Conservation (phyloP, 2,329 filamentous ascomycete species). For the Geosmithia putterillii region DNA sequence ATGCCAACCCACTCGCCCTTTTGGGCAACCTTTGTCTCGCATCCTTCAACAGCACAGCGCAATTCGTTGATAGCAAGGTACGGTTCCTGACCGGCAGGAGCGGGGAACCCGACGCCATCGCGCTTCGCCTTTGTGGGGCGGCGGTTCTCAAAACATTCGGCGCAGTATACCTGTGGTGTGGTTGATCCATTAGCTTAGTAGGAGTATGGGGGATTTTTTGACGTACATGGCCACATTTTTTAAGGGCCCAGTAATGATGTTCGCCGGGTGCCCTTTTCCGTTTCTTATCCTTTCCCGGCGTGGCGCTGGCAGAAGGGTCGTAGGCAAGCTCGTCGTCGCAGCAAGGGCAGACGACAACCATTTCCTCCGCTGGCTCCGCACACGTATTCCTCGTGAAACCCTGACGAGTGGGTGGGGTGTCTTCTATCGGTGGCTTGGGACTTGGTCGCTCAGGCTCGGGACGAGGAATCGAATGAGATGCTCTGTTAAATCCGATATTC, state of each 20-base stretch:
- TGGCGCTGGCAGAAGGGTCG: slow-evolving; percentile 32
- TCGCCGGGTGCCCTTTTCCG: slow-evolving; percentile 44
- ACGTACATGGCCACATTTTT: slow-evolving; percentile 80
- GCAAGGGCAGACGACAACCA: slow-evolving; percentile 70
- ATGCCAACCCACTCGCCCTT: slow-evolving; percentile 52
- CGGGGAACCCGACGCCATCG: slow-evolving; percentile 24
- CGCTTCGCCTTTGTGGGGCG: slow-evolving; percentile 21
- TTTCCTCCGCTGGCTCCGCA: slow-evolving; percentile 40
- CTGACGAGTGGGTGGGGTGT: slow-evolving; percentile 50
- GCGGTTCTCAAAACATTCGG: slow-evolving; percentile 46
- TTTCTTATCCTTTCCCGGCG: slow-evolving; percentile 15
- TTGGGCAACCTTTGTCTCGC: slow-evolving; percentile 35
- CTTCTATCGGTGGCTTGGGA: slow-evolving; percentile 35
- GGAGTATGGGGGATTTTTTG: background rate
- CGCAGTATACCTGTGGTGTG: slow-evolving; percentile 45
- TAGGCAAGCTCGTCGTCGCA: slow-evolving; percentile 76
- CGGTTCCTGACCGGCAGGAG: slow-evolving; percentile 11
- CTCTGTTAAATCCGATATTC: background rate
- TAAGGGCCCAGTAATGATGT: slow-evolving; percentile 86
- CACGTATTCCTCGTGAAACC: slow-evolving; percentile 69
- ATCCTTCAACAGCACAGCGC: slow-evolving; percentile 44
- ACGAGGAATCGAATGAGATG: background rate
- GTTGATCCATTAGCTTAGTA: slow-evolving; percentile 2
- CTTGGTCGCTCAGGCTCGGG: background rate
- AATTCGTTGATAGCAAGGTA: slow-evolving; percentile 15